Percentiles rank a stretch among this genome's conserved stretches.
Conservation (phyloP, 1,284 basidiomycete genomes). For the Meira nashicola region DNA sequence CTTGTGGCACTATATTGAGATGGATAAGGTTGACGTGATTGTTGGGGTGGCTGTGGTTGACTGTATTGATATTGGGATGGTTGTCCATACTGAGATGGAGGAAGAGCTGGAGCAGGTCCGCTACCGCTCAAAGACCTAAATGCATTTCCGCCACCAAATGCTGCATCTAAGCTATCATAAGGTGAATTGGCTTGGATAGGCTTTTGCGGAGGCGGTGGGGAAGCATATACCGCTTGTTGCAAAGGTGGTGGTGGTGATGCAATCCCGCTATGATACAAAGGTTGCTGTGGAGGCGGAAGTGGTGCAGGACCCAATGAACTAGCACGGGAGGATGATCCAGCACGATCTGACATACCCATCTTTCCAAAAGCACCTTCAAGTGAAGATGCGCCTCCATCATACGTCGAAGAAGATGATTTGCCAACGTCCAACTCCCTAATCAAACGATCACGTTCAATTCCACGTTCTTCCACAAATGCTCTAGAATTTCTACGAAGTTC, state of each 20-base stretch:
- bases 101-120: neutral
- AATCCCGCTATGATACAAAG: neutral
- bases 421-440: conserved; percentile 66
- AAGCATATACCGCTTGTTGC: neutral
- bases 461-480: conserved; percentile 64
- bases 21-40: neutral
- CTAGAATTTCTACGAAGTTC: conserved; percentile 64
- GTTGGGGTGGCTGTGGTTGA: neutral
- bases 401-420: neutral
- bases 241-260: conserved; percentile 2
- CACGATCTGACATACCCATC: neutral
- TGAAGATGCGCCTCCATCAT: neutral
- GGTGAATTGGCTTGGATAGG: conserved; percentile 12
- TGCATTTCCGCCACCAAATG: conserved; percentile 5
- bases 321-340: neutral
- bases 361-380: neutral
- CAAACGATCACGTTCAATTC: conserved; percentile 67
- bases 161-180: conserved; percentile 3
- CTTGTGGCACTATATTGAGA: neutral
- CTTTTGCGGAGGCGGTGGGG: conserved; percentile 8
- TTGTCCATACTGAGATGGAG: neutral
- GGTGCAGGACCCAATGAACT: neutral
- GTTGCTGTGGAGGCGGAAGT: neutral
- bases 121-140: neutral
- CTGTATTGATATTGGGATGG: neutral